Evolutionary conservation across 2,329 filamentous ascomycete species (phyloP), one percentile per base, ranked within the genome.

Genomic region (Aspergillus quadricinctus): DNA sequence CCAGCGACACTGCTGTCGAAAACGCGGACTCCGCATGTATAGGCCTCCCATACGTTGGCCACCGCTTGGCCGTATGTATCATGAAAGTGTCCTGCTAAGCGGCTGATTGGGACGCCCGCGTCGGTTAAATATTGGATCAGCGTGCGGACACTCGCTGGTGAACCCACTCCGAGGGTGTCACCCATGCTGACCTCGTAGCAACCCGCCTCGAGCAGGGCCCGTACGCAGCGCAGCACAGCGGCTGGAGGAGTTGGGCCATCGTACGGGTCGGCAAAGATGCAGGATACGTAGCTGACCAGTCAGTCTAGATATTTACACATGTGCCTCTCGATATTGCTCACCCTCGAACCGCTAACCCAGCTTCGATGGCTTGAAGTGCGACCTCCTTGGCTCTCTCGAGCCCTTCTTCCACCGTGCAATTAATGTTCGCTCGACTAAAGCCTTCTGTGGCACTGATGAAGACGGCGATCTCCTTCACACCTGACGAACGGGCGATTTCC

Each of bases 101-200:
- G 87, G 64, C 86, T 84, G 54, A 81, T 82, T 23, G 87, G 81
- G 19, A 95, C 81, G 0, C 87, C 88, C 23, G 69, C 61, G 1
- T 61, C 45, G 0, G 65, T 54, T 3, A 78, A 64, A 48, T 71
- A 70, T 3, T 57, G 52, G 10, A 78, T 49, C 1, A 78, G 62
- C 5, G 54, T 59, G 21, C 61, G 65, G 1, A 74, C 71, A n/a
- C 70, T 65, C 10, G 56, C 63, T 49, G 69, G 68, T 50, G 90
- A 95, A 35, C 92, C 92, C 83, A 95, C 92, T 21, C 92, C 92
- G 0, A 92, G 93, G 0, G 92, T 97, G 68, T 96, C 92, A 5
- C 91, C 92, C 0, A 96, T 83, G 1, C 89, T 89, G 63, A 97
- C 92, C 78, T 96, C 91, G 69, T 96, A 90, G 21, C 90, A 92